These are phyloP conservation scores for Mollisia scopiformis DNA, from an alignment of 2,329 filamentous ascomycete species.

Conservation along the genomic window DNA sequence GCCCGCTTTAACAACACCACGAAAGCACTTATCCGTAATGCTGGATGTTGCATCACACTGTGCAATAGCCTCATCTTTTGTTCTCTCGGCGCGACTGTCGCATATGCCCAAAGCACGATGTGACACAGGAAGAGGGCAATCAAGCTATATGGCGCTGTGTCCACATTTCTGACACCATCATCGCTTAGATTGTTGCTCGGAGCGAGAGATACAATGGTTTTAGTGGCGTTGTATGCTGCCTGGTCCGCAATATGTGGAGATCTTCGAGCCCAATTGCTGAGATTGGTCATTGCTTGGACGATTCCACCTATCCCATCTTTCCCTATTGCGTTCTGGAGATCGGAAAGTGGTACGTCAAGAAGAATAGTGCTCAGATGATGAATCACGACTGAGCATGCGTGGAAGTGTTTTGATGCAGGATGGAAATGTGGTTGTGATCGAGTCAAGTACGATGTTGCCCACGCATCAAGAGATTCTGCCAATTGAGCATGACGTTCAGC, in stretches of 20 bases:
- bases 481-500: neutral
- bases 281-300: constrained; percentile 17
- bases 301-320: constrained; percentile 24
- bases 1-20: constrained; percentile 12
- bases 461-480: constrained; percentile 16
- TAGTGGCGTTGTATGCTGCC: constrained; percentile 21
- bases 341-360: constrained; percentile 22
- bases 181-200: neutral
- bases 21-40: constrained; percentile 16
- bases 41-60: neutral
- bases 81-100: constrained; percentile 12
- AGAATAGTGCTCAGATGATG: constrained; percentile 24
- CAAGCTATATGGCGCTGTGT: constrained; percentile 25
- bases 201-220: constrained; percentile 19
- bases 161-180: constrained; percentile 4
- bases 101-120: constrained; percentile 28
- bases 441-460: constrained; percentile 16
- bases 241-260: constrained; percentile 18
- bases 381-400: constrained; percentile 19
- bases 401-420: constrained; percentile 21
- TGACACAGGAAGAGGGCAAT: constrained; percentile 28
- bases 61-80: constrained; percentile 12
- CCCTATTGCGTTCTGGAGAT: constrained; percentile 28
- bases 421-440: constrained; percentile 1
- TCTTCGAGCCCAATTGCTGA: constrained; percentile 19